Conservation (phyloP, 108 stramenopile genomes). For the Skeletonema costatum region DNA sequence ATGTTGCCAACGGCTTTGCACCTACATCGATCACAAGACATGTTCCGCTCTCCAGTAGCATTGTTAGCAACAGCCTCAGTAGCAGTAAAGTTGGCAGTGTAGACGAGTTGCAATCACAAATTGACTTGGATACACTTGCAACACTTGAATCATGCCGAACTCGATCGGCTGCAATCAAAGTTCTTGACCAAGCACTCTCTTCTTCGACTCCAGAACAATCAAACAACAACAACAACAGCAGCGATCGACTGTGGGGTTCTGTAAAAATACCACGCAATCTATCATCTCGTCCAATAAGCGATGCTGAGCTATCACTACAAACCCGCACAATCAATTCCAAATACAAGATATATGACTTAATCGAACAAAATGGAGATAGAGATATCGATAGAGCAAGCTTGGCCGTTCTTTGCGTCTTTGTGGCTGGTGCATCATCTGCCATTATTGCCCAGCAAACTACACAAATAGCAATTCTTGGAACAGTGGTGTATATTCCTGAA, state of each 20-base stretch:
- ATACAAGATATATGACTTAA: slow-evolving; percentile 77
- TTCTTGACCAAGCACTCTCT: slow-evolving; percentile 50
- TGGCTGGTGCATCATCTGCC: slow-evolving; percentile 62
- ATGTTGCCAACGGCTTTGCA: neutral
- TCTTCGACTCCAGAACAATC: neutral
- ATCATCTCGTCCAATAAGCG: slow-evolving; percentile 66
- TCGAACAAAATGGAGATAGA: slow-evolving; percentile 79
- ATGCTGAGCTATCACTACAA: slow-evolving; percentile 87
- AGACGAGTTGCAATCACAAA: neutral
- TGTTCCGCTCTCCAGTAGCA: neutral
- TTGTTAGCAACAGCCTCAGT: neutral
- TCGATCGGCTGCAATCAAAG: slow-evolving; percentile 50
- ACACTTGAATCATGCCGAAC: slow-evolving; percentile 54
- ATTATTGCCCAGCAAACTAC: slow-evolving; percentile 61
- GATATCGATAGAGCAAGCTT: slow-evolving; percentile 81
- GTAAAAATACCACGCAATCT: slow-evolving; percentile 65
- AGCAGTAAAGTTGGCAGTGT: neutral
- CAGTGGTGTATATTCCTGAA: slow-evolving; percentile 62
- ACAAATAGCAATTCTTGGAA: slow-evolving; percentile 17
- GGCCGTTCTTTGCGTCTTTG: slow-evolving; percentile 61
- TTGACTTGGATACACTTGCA: slow-evolving; percentile 33
- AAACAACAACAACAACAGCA: neutral
- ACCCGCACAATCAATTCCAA: slow-evolving; percentile 76
- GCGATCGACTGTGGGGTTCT: slow-evolving; percentile 52
- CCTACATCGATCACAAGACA: neutral